Evolutionary conservation across 805 yeast genomes (phyloP).

Genomic region (Candida peoriensis): DNA sequence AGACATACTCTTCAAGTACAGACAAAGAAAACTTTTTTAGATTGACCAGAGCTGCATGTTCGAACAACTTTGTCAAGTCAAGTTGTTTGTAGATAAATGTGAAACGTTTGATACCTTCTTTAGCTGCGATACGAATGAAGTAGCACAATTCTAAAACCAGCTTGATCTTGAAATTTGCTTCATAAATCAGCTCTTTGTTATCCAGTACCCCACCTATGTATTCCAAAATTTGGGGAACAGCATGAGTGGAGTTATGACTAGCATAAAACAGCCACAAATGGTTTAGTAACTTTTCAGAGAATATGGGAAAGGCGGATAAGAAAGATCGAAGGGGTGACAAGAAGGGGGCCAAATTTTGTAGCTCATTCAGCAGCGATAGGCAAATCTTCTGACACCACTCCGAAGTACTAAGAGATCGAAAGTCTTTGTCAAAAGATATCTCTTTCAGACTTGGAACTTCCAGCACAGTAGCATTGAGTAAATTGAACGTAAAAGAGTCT

Average conservation of each 20-base stretch:
- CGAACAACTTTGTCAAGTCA: constrained; percentile 13
- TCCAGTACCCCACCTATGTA: too few relatives aligned
- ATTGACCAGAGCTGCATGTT: constrained; percentile 20
- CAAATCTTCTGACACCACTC: constrained; percentile 15
- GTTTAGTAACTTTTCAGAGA: constrained; percentile 26
- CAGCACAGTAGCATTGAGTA: constrained; percentile 5
- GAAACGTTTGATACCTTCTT: constrained; percentile 13
- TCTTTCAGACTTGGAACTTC: neutral
- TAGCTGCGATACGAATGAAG: constrained; percentile 23
- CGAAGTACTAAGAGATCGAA: too few relatives aligned
- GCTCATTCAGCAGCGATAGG: constrained; percentile 6
- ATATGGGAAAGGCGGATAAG: constrained; percentile 9
- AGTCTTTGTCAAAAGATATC: neutral
- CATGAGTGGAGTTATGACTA: too few relatives aligned
- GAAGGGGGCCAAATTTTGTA: neutral
- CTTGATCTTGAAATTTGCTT: constrained; percentile 7
- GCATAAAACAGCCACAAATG: constrained; percentile 26
- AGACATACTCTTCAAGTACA: constrained; percentile 30
- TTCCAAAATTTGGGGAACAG: too few relatives aligned
- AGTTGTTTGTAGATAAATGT: constrained; percentile 18
- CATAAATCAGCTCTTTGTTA: too few relatives aligned
- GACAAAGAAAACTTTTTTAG: constrained; percentile 28
- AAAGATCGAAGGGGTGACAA: constrained; percentile 9
- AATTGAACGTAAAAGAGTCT: constrained; percentile 13
- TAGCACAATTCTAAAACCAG: constrained; percentile 22